Percentiles rank a stretch among this genome's conserved stretches.
Conservation (phyloP, 2,329 filamentous ascomycete species). For the Aspergillus floridensis region DNA sequence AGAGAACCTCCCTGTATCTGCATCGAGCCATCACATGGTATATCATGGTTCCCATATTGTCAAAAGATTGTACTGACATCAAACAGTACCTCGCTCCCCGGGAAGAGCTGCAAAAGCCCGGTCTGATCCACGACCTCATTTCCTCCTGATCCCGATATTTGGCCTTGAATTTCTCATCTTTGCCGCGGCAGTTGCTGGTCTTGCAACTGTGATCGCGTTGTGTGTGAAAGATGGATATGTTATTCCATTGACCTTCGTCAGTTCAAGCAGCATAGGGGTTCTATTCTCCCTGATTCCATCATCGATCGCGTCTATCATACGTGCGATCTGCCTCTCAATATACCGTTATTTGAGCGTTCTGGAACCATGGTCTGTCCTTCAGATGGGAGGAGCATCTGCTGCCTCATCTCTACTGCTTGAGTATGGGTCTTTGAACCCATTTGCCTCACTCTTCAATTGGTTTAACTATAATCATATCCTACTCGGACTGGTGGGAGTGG, state of each 20-base stretch:
- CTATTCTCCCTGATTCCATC: conserved; percentile 6
- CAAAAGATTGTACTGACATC: not conserved
- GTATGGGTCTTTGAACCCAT: conserved; percentile 7
- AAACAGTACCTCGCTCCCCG: not conserved
- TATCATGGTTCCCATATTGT: not conserved
- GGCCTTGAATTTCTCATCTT: conserved; percentile 1
- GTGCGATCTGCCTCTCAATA: conserved; percentile 6
- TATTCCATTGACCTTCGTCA: conserved; percentile 1
- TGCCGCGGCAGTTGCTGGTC: conserved; percentile 3
- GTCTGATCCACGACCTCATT: conserved; percentile 7
- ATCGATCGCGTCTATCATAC: conserved; percentile 2
- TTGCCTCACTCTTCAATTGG: conserved; percentile 5
- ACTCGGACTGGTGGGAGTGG: conserved; percentile 7
- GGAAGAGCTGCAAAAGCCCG: not conserved
- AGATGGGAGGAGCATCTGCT: conserved; percentile 6
- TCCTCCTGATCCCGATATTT: conserved; percentile 9
- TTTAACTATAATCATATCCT: conserved; percentile 6
- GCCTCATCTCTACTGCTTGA: conserved; percentile 7
- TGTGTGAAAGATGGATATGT: conserved; percentile 4
- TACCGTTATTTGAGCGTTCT: conserved; percentile 9
- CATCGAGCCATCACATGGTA: conserved; percentile 4
- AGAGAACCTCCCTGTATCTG: not conserved
- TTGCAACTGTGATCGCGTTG: not conserved
- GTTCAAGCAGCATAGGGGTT: not conserved
- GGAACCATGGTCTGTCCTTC: conserved; percentile 9